Evolutionary conservation across 2,329 filamentous ascomycete genomes (phyloP), one percentile per base, ranked within the genome.

Genomic region (Aspergillus piperis): DNA sequence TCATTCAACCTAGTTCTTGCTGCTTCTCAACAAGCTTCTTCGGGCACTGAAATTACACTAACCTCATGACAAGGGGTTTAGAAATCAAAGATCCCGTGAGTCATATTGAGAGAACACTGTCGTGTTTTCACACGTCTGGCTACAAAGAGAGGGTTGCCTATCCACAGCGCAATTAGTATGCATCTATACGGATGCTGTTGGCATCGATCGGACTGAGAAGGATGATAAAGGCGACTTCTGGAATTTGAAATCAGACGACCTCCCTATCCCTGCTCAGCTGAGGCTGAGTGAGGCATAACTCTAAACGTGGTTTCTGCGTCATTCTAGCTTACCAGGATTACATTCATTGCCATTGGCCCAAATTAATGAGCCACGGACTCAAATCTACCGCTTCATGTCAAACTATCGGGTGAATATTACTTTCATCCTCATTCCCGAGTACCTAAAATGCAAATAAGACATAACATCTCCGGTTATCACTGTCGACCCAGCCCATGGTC

Each of bases 271-370:
- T 39, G 19, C 41, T 27, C 38, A 42, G 48, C 27, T 57, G 61
- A 58, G 58, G 61, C 58, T 63, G 58, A 58, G 51, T 50, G 25
- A 54, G 17, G 21, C 52, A 38, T 21, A 57, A 64, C 61, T 60
- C 25, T 58, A 57, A 60, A 57, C 49, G 47, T 42, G 47, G 27
- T 39, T 42, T 58, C 36, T 57, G 62, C 58, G 53, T 63, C 62
- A 64, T 61, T 56, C 36, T 42, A 30, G 39, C 49, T 54, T 39
- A 47, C 56, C 5, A 21, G 38, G 6, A 50, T 42, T 19, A 23
- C 48, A 47, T 38, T 21, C 15, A n/a, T 23, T 15, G 49, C 55
- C 44, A 61, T 60, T 57, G 55, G 56, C 36, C 23, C 36, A n/a
- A 2, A 15, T 30, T 10, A 7, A 17, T 50, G 55, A 38, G 36